Percentiles rank a stretch among this genome's conserved stretches.
Conservation (phyloP, 805 yeast species). For the Saturnispora serradocipensis region DNA sequence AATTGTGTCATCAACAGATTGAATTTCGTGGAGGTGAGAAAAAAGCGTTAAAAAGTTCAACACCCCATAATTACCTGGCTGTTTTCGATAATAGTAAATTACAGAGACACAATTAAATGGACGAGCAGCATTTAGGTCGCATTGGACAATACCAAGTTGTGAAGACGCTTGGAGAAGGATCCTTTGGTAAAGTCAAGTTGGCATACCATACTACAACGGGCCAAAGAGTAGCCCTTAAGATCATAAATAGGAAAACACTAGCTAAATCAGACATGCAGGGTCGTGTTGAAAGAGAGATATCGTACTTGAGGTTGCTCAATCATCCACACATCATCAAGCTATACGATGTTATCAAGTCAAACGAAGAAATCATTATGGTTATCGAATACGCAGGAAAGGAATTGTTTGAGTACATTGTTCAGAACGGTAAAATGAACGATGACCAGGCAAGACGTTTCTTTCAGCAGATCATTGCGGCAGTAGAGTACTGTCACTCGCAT, state of each 20-base stretch:
- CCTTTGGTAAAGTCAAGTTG: constrained; percentile 90
- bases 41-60: constrained; percentile 8
- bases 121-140: constrained; percentile 24
- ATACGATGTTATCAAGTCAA: constrained; percentile 90
- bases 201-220: constrained; percentile 88
- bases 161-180: constrained; percentile 91
- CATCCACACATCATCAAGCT: constrained; percentile 95
- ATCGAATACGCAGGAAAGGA: constrained; percentile 96
- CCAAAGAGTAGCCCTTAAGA: constrained; percentile 85
- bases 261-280: constrained; percentile 98
- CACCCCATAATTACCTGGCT: constrained; percentile 12
- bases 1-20: background rate
- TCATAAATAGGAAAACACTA: constrained; percentile 82
- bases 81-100: background rate
- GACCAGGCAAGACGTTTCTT: constrained; percentile 86
- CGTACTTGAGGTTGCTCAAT: constrained; percentile 75
- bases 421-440: constrained; percentile 87
- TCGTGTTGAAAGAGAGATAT: constrained; percentile 87
- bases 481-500: constrained; percentile 92
- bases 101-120: constrained; percentile 5
- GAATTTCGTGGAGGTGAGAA: constrained; percentile 16
- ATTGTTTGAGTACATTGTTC: constrained; percentile 90
- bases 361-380: constrained; percentile 95
- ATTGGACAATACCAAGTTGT: constrained; percentile 92
- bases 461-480: constrained; percentile 94